Evolutionary conservation across 2,329 filamentous ascomycete species (phyloP), one percentile per base, ranked within the genome.

Genomic region (Elsinoe batatas): DNA sequence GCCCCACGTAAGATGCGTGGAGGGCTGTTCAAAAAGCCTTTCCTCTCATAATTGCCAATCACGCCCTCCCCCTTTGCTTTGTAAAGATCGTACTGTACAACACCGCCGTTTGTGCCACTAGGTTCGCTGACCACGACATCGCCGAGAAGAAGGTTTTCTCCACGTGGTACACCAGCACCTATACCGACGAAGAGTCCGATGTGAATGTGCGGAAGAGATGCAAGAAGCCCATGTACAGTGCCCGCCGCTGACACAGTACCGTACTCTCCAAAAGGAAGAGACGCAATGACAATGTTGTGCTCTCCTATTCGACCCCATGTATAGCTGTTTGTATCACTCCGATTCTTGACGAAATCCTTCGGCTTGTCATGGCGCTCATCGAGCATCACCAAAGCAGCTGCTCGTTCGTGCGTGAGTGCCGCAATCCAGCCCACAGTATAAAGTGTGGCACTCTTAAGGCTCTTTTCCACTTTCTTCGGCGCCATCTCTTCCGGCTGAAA

Each of bases 101-200:
- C 64, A 2, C 64, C 64, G 3, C 63, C 61, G 15, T 54, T 54
- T 3, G 12, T 49, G 1, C 51, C 57, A 2, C 17, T 17, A 3
- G 64, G 64, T n/a, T 62, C 46, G 38, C 63, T 64, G 12, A 65
- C 60, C 1, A 62, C 60, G 4, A 65, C 56, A 26, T 65, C 64
- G 1, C 61, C 63, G 3, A 65, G 61, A 1, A 65, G 57, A 11
- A 62, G 61, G 0, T 7, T 13, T 17, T 54, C 26, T 20, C 36
- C 17, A 42, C 42, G 56, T 1, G 53, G 59, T 11, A 63, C 61
- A 4, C 62, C 63, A 26, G 61, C 62, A 1, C 59, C 60, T 15
- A 64, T 64, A 3, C 63, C 63, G 3, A 64, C 61, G 51, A 64
- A 55, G 5, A 64, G 56, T 15, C 60, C 59, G 15, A 63, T 53